Conservation (phyloP, 495 filamentous ascomycete genomes). For the Lepraria neglecta region DNA sequence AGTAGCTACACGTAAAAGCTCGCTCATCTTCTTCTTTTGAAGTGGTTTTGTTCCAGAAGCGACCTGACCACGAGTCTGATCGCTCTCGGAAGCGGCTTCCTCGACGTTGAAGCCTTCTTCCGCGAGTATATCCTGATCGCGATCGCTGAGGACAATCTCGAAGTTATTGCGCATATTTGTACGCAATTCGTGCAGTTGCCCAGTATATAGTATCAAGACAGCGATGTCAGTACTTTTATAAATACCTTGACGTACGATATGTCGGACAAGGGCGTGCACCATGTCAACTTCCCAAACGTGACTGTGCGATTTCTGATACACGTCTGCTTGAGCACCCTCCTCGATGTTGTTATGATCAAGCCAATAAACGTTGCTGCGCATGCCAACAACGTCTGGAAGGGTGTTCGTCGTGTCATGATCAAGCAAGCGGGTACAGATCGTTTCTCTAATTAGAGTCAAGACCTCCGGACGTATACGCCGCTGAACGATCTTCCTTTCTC, state of each 20-base stretch:
- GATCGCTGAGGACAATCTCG: constrained; percentile 59
- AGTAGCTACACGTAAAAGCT: constrained; percentile 56
- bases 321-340: constrained; percentile 34
- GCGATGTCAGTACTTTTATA: constrained; percentile 62
- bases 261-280: constrained; percentile 53
- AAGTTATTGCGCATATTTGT: constrained; percentile 31
- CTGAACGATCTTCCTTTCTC: constrained; percentile 44
- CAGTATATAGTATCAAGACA: constrained; percentile 64
- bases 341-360: constrained; percentile 59
- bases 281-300: constrained; percentile 65
- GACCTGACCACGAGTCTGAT: neutral
- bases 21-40: constrained; percentile 37
- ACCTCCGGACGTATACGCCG: constrained; percentile 73
- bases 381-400: constrained; percentile 59
- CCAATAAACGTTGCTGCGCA: constrained; percentile 66
- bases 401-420: constrained; percentile 47
- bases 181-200: constrained; percentile 46
- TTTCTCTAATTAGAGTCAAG: constrained; percentile 49
- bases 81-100: constrained; percentile 13
- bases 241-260: constrained; percentile 57
- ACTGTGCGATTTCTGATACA: constrained; percentile 48
- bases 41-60: neutral
- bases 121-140: constrained; percentile 58
- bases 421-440: constrained; percentile 57
- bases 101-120: constrained; percentile 39